Base-by-base conservation (phyloP, 2,329 filamentous ascomycete genomes). In the Fusarium newnesense region DNA sequence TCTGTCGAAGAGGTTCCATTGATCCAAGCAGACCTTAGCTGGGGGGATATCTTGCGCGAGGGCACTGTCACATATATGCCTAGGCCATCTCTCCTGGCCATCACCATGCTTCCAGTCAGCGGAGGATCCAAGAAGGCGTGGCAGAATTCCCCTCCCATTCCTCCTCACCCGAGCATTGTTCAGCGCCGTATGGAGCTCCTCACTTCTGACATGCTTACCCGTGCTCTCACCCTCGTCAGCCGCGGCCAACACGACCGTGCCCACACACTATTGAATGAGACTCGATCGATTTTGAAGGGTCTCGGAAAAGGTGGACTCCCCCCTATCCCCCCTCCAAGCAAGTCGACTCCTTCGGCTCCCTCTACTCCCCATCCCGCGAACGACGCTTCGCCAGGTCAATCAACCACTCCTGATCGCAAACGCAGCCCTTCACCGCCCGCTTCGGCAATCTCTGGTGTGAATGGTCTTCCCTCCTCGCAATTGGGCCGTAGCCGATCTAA, bases 131-230 rank as follows among this genome's bases (percentile, higher is more conserved):
- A 92, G 84, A 92, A 89, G 74, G 89, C 91, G 21, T 91, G 89
- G 89, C 85, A 85, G 49, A 89, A 86, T 75, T 85, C 87, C 18
- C 94, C 95, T 19, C 94, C 95, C 2, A 99, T 99, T 70, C 96
- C 96, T 19, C 96, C 96, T 50, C 96, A 98, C 80, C 95, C 96
- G 9, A 94, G 92, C 70, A 95, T 99, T 67, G 96, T 99, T 11
- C 96, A 99, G 83, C 90, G 96, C 44, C 93, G 96, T 50, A 99
- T 99, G 96, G 96, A 99, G 83, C 87, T 99, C 36, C 88, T 99
- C 60, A 98, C 96, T 5, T 98, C 96, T 4, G 96, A 99, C 81
- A 99, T 99, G 96, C 89, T 99, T 72, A 97, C 94, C 12, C 89
- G 96, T 66, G 95, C 96, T 19, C 85, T 99, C 69, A 97, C 95